These are phyloP conservation scores for Coemansia sp. DNA, from an alignment of 192 early-diverging fungal species.

Conservation along the genomic window DNA sequence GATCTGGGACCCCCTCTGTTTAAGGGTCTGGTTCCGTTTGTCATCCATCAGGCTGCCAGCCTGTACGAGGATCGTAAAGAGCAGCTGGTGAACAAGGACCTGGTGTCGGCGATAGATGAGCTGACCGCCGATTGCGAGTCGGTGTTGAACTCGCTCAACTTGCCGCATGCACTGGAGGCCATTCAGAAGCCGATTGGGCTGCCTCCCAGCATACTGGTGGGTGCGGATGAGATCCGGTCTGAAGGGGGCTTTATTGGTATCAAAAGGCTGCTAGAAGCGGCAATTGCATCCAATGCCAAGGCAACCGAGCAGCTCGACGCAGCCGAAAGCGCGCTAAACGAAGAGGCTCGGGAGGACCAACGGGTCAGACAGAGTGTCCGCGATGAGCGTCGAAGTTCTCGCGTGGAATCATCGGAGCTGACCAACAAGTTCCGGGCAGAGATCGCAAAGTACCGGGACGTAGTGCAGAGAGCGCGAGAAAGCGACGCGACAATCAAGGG, in stretches of 20 bases:
- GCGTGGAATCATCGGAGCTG: slow-evolving; percentile 28
- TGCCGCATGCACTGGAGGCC: slow-evolving; percentile 70
- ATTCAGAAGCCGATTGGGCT: slow-evolving; percentile 73
- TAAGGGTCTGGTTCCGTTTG: slow-evolving; percentile 81
- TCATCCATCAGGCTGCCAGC: slow-evolving; percentile 84
- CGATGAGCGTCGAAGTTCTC: slow-evolving; percentile 10
- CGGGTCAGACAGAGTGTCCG: slow-evolving; percentile 14
- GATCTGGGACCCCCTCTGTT: slow-evolving; percentile 78
- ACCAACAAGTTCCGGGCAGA: slow-evolving; percentile 34
- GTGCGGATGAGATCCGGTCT: slow-evolving; percentile 70
- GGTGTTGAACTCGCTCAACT: slow-evolving; percentile 64
- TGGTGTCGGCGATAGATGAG: slow-evolving; percentile 65
- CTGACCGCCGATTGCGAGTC: slow-evolving; percentile 67
- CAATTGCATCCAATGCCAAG: slow-evolving; percentile 54
- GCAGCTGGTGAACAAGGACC: slow-evolving; percentile 65
- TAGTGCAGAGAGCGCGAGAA: slow-evolving; percentile 66
- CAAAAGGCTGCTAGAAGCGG: slow-evolving; percentile 61
- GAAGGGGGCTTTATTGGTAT: slow-evolving; percentile 68
- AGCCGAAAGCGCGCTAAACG: slow-evolving; percentile 30
- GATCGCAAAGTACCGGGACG: slow-evolving; percentile 57
- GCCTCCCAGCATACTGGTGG: slow-evolving; percentile 66
- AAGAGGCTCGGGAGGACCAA: slow-evolving; percentile 43
- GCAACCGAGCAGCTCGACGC: slow-evolving; percentile 62
- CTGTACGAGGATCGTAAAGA: slow-evolving; percentile 85
- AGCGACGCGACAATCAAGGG: slow-evolving; percentile 65